phyloP scores from a whole-genome alignment of 2,329 filamentous ascomycete species.

The Fusarium transvaalense region DNA sequence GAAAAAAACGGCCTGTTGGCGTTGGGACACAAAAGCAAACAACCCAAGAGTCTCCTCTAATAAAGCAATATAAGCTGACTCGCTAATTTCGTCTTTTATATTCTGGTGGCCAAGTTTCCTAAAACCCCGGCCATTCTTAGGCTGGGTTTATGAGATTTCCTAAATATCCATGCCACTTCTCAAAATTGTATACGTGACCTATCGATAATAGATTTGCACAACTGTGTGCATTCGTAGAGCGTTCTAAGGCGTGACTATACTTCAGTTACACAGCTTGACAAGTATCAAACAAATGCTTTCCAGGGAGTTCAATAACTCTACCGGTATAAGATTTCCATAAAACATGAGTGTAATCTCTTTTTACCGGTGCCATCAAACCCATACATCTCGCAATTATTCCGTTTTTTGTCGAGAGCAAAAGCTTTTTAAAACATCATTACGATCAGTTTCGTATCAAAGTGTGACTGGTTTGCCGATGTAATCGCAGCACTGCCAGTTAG shows the following conservation, averaged over 20 bases:
- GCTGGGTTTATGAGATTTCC: not conserved
- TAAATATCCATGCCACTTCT: too few relatives aligned
- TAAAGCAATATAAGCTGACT: too few relatives aligned
- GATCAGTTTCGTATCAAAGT: not conserved
- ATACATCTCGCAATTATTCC: too few relatives aligned
- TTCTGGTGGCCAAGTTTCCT: too few relatives aligned
- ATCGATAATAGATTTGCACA: not conserved
- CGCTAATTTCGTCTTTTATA: too few relatives aligned
- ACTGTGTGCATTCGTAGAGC: not conserved
- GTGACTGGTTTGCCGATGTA: not conserved
- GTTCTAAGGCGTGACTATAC: not conserved
- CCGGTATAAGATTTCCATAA: too few relatives aligned
- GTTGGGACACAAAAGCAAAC: too few relatives aligned
- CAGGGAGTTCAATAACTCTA: too few relatives aligned
- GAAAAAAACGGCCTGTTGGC: too few relatives aligned
- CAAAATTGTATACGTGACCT: not conserved
- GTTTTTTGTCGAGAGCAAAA: not conserved
- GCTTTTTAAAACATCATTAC: rapidly evolving
- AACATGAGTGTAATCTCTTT: rapidly evolving
- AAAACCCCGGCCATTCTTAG: not conserved
- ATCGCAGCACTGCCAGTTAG: not conserved
- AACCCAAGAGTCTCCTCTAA: too few relatives aligned
- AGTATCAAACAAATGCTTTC: not conserved
- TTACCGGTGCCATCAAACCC: not conserved
- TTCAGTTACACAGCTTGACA: not conserved